A percentile compares a stretch with the other conserved stretches of the same genome.
These are phyloP conservation scores for Collybiopsis luxurians DNA, from an alignment of 768 basidiomycete species.

Conservation along the genomic window DNA sequence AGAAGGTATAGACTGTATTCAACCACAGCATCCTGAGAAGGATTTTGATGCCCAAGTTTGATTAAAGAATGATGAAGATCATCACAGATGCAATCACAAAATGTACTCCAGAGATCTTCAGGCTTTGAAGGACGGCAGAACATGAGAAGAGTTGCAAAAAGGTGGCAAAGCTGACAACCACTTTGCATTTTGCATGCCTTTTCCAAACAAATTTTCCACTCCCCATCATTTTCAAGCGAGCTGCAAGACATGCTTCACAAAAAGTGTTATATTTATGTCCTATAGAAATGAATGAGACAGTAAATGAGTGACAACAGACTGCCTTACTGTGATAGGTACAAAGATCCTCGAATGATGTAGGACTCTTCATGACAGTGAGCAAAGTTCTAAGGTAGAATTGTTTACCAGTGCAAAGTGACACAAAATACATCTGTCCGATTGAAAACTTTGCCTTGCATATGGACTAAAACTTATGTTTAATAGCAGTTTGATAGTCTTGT, in stretches of 20 bases:
- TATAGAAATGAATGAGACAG: not conserved
- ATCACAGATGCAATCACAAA: slow-evolving; percentile 36
- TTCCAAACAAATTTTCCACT: slow-evolving; percentile 33
- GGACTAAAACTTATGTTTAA: too few relatives aligned
- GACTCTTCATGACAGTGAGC: too few relatives aligned
- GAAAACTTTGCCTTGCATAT: too few relatives aligned
- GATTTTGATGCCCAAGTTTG: slow-evolving; percentile 9
- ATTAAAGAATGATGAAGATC: slow-evolving; percentile 27
- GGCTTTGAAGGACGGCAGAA: slow-evolving; percentile 29
- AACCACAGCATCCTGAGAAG: slow-evolving; percentile 28
- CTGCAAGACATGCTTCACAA: slow-evolving; percentile 21
- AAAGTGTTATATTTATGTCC: slow-evolving; percentile 11
- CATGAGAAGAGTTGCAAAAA: slow-evolving; percentile 37
- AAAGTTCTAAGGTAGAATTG: too few relatives aligned
- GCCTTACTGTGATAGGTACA: too few relatives aligned
- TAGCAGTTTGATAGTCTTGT: too few relatives aligned
- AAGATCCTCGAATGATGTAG: too few relatives aligned
- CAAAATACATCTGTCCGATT: too few relatives aligned
- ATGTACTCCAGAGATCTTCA: slow-evolving; percentile 34
- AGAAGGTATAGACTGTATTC: slow-evolving; percentile 37
- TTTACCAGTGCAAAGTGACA: too few relatives aligned
- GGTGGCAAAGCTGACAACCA: slow-evolving; percentile 29
- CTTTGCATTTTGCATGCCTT: slow-evolving; percentile 39
- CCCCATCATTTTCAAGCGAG: slow-evolving; percentile 33
- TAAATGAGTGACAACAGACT: not conserved